Base-by-base conservation (phyloP, 371 early-diverging fungal species). In the Apophysomyces variabilis region DNA sequence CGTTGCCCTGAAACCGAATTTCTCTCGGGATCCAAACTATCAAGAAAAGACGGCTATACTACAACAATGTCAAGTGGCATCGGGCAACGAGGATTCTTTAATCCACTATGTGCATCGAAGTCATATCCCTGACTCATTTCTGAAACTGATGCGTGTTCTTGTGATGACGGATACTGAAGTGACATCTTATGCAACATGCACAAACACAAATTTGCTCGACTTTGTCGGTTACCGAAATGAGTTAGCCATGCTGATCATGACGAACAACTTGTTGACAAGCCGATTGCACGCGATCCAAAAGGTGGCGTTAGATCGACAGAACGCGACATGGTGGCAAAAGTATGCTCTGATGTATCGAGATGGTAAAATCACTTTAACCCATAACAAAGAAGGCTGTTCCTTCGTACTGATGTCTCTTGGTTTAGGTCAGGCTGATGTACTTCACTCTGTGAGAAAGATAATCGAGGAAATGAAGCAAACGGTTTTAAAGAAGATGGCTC, bases 141-240 rank as follows among this genome's bases (percentile, higher is more conserved):
- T 86, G 46, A 71, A 77, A 47, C 66, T 84, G 38, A 84, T 90
- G 82, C 83, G 89, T 1, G 86, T 89, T 0, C 69, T 89, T 73
- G 84, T 82, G 7, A 90, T 90, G 90, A 89, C 84, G 38, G 68
- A 66, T 12, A 62, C 67, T 0, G 90, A 90, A 44, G 62, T 71
- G 5, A 58, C 66, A 4, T 58, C 61, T 36, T 85, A 75, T 43
- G 36, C 38, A 7, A 59, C 64, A 0, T 72, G 74, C 43, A 54
- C 43, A 13, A 69, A 73, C 38, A 7, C 64, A 5, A 57, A 45
- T 4, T 62, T 62, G 13, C 59, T 85, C 11, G 77, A 75, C n/a
- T 83, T 79, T 67, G 67, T 85, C 7, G 74, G 81, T 4, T 73
- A 76, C 32, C 70, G 87, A 16, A 87, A 87, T 38, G 87, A 87